Evolutionary conservation across 345 rosid genomes (phyloP), one percentile per base, ranked within the genome.

Genomic region (Eucalyptus sp.): DNA sequence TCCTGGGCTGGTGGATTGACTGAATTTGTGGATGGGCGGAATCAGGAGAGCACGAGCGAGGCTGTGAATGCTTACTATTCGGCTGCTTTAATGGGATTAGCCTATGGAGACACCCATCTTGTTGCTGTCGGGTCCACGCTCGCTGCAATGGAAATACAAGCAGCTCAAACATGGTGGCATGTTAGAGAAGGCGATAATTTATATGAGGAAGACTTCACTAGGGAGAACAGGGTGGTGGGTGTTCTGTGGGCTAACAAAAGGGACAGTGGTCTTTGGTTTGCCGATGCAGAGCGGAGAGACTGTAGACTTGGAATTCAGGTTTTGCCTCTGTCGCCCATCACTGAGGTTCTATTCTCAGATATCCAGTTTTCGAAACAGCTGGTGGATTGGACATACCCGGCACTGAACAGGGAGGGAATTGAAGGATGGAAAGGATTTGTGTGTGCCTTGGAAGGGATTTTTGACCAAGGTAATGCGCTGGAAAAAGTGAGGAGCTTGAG

Each of bases 1-100:
- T 98, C 99, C 25, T 98, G 99, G 99, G 99, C 98, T 18, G 96
- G 98, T 68, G 99, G 99, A 66, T 90, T 98, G 89, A 97, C 96
- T 14, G 98, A 95, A 92, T 97, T 95, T 41, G 95, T 94, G 0
- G 99, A 98, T 89, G 99, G 99, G 43, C 88, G 97, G 91, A 94
- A 96, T 86, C 98, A 98, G 33, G 98, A 97, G 92, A 97, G 97
- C 92, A 95, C 99, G 3, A 95, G 99, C 29, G 99, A 98, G 90
- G 99, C 98, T 5, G 94, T 98, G 86, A 97, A 96, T 54, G 99
- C 95, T 2, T 98, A 98, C 90, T 98, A 98, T 89, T 95, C 99
- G 1, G 96, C 98, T 2, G 97, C 99, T 76, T 93, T 98, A 87
- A 92, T 97, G 92, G 99, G 99, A 54, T 90, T 97, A 90, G 98